Evolutionary conservation across 768 basidiomycete genomes (phyloP).

Genomic region (Amyloporia xantha): DNA sequence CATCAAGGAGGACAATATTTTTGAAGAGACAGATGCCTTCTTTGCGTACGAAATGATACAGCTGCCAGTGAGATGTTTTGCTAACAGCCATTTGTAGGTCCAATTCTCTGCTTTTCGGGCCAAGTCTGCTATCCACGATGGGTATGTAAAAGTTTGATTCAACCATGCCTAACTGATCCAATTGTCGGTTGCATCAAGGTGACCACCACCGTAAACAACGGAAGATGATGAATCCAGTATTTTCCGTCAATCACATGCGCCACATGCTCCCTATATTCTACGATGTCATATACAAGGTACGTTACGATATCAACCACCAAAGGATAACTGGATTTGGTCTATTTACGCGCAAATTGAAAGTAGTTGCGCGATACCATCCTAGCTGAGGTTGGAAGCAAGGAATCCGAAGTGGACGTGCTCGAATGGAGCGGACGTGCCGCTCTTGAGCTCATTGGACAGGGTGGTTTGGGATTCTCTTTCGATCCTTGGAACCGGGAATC

Average conservation of each 20-base stretch:
- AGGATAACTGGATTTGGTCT: too few species aligned
- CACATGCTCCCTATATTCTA: constrained; percentile 12
- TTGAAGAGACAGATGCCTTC: constrained; percentile 40
- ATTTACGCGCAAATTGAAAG: too few species aligned
- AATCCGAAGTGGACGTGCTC: constrained; percentile 8
- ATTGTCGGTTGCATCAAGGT: too few species aligned
- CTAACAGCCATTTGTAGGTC: not conserved
- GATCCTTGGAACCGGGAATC: constrained; percentile 4
- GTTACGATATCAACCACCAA: too few species aligned
- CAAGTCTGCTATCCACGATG: constrained; percentile 31
- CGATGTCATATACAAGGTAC: constrained; percentile 7
- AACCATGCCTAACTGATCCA: too few species aligned
- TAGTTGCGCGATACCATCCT: not conserved
- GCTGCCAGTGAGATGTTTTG: too few species aligned
- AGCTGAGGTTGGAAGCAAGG: not conserved
- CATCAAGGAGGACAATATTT: constrained; percentile 41
- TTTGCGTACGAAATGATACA: constrained; percentile 37
- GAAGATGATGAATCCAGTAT: constrained; percentile 23
- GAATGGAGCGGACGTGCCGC: constrained; percentile 13
- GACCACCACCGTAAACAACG: constrained; percentile 17
- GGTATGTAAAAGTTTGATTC: constrained; percentile 13
- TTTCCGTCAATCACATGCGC: constrained; percentile 17
- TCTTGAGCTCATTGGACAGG: constrained; percentile 14
- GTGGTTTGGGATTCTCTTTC: constrained; percentile 11
- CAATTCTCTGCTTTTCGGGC: constrained; percentile 37